Conservation (phyloP, 768 basidiomycete species). For the Pholiota microspora region DNA sequence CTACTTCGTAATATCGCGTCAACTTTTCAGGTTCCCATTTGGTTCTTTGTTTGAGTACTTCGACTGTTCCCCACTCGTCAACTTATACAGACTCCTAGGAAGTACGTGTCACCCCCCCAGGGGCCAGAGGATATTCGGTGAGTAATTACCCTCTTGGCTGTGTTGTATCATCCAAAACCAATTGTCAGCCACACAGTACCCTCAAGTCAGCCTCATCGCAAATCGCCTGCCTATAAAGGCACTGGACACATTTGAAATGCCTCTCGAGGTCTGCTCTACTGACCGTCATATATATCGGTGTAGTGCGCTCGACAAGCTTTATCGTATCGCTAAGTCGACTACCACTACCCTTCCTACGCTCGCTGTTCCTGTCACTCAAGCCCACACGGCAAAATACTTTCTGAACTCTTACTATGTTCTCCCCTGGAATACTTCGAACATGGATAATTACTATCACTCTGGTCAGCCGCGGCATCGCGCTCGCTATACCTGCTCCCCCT, state of each 20-base stretch:
- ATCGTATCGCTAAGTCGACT: background rate
- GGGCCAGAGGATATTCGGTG: no score
- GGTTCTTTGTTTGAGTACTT: no score
- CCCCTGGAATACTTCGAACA: background rate
- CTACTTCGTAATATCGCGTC: no score
- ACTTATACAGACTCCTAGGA: no score
- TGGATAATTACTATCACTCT: slow-evolving; percentile 1
- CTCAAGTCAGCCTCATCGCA: background rate
- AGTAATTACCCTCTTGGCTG: no score
- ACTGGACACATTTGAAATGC: background rate
- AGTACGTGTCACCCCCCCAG: no score
- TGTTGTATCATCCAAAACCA: no score
- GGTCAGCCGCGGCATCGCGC: background rate
- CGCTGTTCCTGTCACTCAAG: slow-evolving; percentile 10
- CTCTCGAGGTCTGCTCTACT: slow-evolving; percentile 9
- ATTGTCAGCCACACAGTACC: background rate
- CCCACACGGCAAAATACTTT: slow-evolving; percentile 17
- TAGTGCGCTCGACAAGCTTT: background rate
- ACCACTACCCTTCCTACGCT: background rate
- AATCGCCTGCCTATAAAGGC: background rate
- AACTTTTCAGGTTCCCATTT: no score
- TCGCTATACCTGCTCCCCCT: slow-evolving; percentile 9
- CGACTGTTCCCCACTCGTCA: no score
- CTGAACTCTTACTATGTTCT: background rate
- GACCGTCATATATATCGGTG: background rate